phyloP scores from a whole-genome alignment of 169 alveolate genomes.

The Plasmodium coatneyi region DNA sequence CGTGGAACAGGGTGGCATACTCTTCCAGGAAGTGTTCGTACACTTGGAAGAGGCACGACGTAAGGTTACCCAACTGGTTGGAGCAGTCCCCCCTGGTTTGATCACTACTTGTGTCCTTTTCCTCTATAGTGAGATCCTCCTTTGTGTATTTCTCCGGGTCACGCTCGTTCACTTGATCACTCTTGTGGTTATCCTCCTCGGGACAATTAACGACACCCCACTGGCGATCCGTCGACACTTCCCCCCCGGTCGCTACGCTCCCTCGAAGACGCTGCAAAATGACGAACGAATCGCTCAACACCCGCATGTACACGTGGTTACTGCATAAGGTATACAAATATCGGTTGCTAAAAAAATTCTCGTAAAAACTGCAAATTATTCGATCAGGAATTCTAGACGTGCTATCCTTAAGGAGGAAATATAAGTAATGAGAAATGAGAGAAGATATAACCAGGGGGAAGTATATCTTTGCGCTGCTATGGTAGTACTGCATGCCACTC shows the following conservation, averaged over 20 bases:
- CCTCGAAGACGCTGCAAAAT: not conserved
- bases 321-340: conserved; percentile 59
- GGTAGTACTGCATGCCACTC: not conserved
- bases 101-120: not conserved
- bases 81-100: not conserved
- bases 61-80: not conserved
- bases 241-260: not conserved
- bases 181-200: not conserved
- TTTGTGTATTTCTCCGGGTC: not conserved
- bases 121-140: not conserved
- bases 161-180: not conserved
- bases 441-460: conserved; percentile 56
- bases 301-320: conserved; percentile 31
- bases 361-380: conserved; percentile 12
- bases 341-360: conserved; percentile 45
- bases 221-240: not conserved
- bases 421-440: conserved; percentile 39
- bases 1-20: conserved; percentile 5
- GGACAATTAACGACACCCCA: not conserved
- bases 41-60: conserved; percentile 26
- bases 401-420: not conserved
- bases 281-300: conserved; percentile 40
- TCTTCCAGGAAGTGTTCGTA: conserved; percentile 32
- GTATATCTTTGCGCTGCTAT: conserved; percentile 56
- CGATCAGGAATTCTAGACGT: not conserved